Evolutionary conservation across 768 basidiomycete species (phyloP), one percentile per base, ranked within the genome.

Genomic region (Cystobasidium onofrii): DNA sequence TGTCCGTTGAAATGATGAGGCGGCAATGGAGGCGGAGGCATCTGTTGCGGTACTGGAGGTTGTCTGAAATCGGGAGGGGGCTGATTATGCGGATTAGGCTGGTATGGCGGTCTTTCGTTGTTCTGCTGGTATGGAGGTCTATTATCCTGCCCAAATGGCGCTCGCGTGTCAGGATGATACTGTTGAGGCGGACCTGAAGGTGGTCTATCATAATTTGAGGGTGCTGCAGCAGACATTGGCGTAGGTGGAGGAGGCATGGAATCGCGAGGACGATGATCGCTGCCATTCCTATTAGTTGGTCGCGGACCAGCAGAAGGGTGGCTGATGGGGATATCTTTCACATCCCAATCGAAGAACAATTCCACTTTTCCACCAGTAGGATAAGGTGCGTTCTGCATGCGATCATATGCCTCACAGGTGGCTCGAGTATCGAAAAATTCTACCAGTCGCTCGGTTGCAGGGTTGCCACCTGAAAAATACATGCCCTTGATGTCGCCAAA

Each of bases 371-470:
- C 93, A 78, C 92, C 92, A 79, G 89, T 52, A 15, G 69, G 89
- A 65, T 86, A 81, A 0, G 88, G 85, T 81, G 90, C 87, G 73
- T 90, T 88, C 62, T 91, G 85, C 75, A 96, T 83, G 23, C 87
- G 84, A 78, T 96, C 91, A 76, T 86, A 87, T 0, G 93, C 89
- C 76, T 90, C 87, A 36, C 87, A 87, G 71, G 87, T 88, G 27
- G 88, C 90, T 88, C 92, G 76, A 27, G 86, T 90, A 79, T 99
- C 96, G 79, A 88, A 99, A 79, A 88, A 93, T 80, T 98, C 93
- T n/a, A 98, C 89, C 76, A 90, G 88, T 73, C 90, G 88, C 78
- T 91, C 90, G 77, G 92, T 97, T 15, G 54, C n/a, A n/a, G 57
- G 74, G n/a, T 78, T 55, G 77, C 80, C 74, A 76, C 52, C 70